A percentile compares a stretch with the other conserved stretches of the same genome.
These are phyloP conservation scores for Prototheca wickerhamii DNA, from an alignment of 163 green algal genomes.

Conservation along the genomic window DNA sequence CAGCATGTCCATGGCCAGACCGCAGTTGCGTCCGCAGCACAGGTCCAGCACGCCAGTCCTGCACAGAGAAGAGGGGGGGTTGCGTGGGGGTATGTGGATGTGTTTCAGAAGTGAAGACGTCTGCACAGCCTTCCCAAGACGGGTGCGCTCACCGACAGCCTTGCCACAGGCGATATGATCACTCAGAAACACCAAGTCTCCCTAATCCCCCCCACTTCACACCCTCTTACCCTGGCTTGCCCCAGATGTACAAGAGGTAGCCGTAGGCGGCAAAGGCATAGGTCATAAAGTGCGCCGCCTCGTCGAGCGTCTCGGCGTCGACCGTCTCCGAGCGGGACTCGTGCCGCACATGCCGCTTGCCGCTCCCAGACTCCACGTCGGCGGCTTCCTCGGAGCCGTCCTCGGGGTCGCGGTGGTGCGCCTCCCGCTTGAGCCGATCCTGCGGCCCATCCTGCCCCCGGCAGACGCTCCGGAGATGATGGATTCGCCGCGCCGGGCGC, in stretches of 20 bases:
- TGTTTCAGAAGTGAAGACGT: background rate
- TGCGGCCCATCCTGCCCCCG: too few species aligned
- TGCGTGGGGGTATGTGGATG: background rate
- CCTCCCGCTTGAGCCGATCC: too few species aligned
- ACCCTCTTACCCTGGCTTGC: constrained; percentile 13
- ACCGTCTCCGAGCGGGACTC: background rate
- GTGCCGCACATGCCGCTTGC: background rate
- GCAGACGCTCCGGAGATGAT: background rate
- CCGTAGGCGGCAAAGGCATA: constrained; percentile 30
- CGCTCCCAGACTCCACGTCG: background rate
- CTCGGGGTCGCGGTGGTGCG: background rate
- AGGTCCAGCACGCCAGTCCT: constrained; percentile 35
- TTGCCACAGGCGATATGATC: background rate
- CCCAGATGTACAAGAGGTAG: constrained; percentile 27
- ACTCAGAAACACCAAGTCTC: background rate
- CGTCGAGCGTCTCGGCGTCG: constrained; percentile 11
- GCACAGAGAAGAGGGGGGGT: background rate
- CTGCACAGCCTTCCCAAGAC: too few species aligned
- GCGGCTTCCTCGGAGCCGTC: background rate
- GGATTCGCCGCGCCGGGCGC: background rate
- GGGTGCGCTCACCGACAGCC: background rate
- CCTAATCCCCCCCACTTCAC: background rate
- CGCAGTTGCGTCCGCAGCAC: constrained; percentile 33
- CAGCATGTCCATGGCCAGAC: constrained; percentile 17
- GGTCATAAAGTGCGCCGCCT: constrained; percentile 27